These are phyloP conservation scores for Russula lepida DNA, from an alignment of 768 basidiomycete genomes.

Conservation along the genomic window DNA sequence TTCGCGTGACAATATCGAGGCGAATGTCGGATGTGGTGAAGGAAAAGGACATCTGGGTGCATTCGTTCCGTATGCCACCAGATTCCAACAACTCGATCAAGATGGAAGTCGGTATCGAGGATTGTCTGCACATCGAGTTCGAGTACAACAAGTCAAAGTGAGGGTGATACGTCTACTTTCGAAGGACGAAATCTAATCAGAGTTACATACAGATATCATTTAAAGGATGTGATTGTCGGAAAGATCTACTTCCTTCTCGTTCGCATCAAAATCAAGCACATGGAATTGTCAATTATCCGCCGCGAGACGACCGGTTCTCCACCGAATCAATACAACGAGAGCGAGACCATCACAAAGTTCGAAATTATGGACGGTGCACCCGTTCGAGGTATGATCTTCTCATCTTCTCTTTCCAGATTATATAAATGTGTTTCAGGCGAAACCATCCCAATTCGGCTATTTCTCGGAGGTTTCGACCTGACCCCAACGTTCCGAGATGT, in stretches of 20 bases:
- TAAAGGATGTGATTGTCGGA: slow-evolving; percentile 98
- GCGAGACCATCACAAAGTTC: slow-evolving; percentile 98
- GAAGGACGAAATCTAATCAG: neutral
- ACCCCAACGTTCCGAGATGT: slow-evolving; percentile 98
- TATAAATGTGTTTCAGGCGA: slow-evolving; percentile 50
- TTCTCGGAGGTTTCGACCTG: slow-evolving; percentile 96
- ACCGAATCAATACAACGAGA: slow-evolving; percentile 99
- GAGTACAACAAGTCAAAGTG: slow-evolving; percentile 99
- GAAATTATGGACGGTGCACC: slow-evolving; percentile 99
- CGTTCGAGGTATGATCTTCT: slow-evolving; percentile 60
- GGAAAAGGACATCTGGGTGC: slow-evolving; percentile 95
- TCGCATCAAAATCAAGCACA: slow-evolving; percentile 99
- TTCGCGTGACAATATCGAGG: slow-evolving; percentile 84
- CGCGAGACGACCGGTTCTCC: slow-evolving; percentile 94
- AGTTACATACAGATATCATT: slow-evolving; percentile 65
- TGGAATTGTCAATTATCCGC: slow-evolving; percentile 97
- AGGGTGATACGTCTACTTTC: slow-evolving; percentile 25
- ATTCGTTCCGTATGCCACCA: slow-evolving; percentile 97
- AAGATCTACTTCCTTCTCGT: slow-evolving; percentile 99
- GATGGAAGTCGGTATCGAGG: slow-evolving; percentile 99
- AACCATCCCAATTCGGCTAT: slow-evolving; percentile 95
- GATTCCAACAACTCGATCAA: slow-evolving; percentile 98
- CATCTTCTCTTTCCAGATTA: neutral
- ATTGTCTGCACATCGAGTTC: slow-evolving; percentile 97
- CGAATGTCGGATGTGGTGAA: slow-evolving; percentile 90